phyloP scores from a whole-genome alignment of 1,284 basidiomycete species.

The Trichosporon faecale region DNA sequence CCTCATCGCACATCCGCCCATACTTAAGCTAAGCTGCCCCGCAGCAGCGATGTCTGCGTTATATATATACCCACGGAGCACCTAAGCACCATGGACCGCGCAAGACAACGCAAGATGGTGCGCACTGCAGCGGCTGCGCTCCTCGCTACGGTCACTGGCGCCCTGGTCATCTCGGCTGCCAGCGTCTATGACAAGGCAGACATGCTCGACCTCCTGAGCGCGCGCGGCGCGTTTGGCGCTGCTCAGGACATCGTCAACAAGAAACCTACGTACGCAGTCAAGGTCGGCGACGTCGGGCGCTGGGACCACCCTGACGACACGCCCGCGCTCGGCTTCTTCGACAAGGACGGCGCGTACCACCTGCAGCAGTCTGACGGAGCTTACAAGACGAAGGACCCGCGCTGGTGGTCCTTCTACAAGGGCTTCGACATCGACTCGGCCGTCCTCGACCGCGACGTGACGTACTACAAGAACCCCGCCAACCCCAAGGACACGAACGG shows the following conservation, averaged over 20 bases:
- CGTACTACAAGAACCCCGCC: neutral
- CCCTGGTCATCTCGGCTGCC: neutral
- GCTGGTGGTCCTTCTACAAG: slow-evolving; percentile 9
- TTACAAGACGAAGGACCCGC: slow-evolving; percentile 1
- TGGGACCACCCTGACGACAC: slow-evolving; percentile 15
- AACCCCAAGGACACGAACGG: slow-evolving; percentile 14
- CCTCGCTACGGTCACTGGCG: neutral
- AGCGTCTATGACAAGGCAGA: neutral
- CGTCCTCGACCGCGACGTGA: neutral
- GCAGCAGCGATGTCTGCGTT: neutral
- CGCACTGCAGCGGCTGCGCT: neutral
- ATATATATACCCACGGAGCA: neutral
- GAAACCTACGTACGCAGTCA: slow-evolving; percentile 1
- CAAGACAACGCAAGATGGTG: neutral
- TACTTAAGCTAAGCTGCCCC: neutral
- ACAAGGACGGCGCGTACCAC: slow-evolving; percentile 16
- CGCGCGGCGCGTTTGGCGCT: neutral
- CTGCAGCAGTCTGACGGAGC: slow-evolving; percentile 9
- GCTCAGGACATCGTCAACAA: neutral
- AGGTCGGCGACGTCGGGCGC: slow-evolving; percentile 5
- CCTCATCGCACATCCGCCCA: neutral
- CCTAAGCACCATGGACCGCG: neutral
- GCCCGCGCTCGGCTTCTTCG: slow-evolving; percentile 11
- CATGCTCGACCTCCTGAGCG: neutral
- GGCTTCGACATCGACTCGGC: slow-evolving; percentile 13